phyloP scores from a whole-genome alignment of 2,329 filamentous ascomycete genomes.

The Esteya vermicola region DNA sequence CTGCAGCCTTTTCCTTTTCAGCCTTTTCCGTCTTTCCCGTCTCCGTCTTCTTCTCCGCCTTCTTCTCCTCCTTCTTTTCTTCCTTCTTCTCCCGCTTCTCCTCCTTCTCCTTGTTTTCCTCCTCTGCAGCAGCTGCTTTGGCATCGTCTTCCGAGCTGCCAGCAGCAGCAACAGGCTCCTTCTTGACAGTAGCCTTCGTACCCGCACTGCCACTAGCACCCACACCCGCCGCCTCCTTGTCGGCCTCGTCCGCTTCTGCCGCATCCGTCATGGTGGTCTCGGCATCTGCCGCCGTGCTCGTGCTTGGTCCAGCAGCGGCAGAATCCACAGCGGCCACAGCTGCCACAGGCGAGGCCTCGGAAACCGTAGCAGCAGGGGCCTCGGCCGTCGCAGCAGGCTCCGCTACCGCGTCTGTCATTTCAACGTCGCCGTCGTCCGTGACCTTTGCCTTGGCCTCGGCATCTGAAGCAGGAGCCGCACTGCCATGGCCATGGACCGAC shows the following conservation, averaged over 20 bases:
- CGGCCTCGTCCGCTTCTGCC: background rate
- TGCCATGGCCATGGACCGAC: too few relatives aligned
- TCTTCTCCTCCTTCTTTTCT: background rate
- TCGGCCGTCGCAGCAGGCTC: conserved; percentile 9
- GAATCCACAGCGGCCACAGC: conserved; percentile 9
- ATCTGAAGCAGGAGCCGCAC: background rate
- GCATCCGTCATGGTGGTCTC: background rate
- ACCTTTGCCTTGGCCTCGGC: background rate
- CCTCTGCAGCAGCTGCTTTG: background rate
- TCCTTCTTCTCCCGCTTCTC: background rate
- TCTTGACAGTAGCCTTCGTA: too few relatives aligned
- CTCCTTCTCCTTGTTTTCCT: background rate
- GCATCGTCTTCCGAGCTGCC: too few relatives aligned
- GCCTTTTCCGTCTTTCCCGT: conserved; percentile 11
- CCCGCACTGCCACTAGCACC: too few relatives aligned
- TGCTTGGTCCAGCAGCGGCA: background rate
- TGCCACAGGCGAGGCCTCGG: conserved; percentile 1
- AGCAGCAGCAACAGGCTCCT: too few relatives aligned
- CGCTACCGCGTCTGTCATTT: conserved; percentile 22
- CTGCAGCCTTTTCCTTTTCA: conserved; percentile 20
- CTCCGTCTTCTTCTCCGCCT: background rate
- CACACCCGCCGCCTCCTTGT: too few relatives aligned
- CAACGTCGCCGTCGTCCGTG: conserved; percentile 30
- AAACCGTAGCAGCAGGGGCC: conserved; percentile 9
- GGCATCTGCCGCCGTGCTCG: background rate